These are phyloP conservation scores for Aspergillus haitiensis DNA, from an alignment of 495 filamentous ascomycete genomes.

Conservation along the genomic window DNA sequence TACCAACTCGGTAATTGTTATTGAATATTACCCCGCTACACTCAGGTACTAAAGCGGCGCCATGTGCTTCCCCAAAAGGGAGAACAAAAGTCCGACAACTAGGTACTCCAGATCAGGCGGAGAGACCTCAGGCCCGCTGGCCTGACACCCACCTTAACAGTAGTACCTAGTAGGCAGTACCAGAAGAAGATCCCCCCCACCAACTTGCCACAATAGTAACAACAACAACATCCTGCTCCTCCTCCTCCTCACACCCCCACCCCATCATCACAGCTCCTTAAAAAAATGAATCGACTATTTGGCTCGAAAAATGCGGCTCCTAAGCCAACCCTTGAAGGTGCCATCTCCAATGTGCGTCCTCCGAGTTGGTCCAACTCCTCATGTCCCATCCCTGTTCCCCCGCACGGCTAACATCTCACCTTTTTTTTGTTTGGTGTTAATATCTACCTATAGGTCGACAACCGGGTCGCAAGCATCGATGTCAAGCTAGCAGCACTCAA, in stretches of 20 bases:
- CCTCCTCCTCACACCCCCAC: neutral
- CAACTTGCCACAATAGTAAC: neutral
- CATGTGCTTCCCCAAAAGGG: neutral
- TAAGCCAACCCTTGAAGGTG: slow-evolving; percentile 84
- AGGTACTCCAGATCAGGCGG: neutral
- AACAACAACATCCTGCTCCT: neutral
- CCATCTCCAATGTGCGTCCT: slow-evolving; percentile 73
- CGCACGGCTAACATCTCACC: slow-evolving; percentile 8
- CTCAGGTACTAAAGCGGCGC: neutral
- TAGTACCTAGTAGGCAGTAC: no score
- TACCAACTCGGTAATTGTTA: no score
- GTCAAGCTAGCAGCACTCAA: slow-evolving; percentile 92
- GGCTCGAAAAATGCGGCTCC: slow-evolving; percentile 84
- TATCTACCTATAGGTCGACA: slow-evolving; percentile 61
- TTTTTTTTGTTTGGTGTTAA: neutral
- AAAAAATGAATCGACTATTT: slow-evolving; percentile 91
- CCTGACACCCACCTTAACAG: no score
- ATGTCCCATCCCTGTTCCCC: slow-evolving; percentile 3
- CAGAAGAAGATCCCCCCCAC: neutral
- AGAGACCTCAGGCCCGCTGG: neutral
- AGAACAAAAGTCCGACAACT: neutral
- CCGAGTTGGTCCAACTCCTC: slow-evolving; percentile 15
- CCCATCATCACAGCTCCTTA: slow-evolving; percentile 12
- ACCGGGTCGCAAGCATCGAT: slow-evolving; percentile 84
- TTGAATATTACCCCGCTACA: neutral